Conservation (phyloP, 495 filamentous ascomycete species). For the Penicillium alfredii region DNA sequence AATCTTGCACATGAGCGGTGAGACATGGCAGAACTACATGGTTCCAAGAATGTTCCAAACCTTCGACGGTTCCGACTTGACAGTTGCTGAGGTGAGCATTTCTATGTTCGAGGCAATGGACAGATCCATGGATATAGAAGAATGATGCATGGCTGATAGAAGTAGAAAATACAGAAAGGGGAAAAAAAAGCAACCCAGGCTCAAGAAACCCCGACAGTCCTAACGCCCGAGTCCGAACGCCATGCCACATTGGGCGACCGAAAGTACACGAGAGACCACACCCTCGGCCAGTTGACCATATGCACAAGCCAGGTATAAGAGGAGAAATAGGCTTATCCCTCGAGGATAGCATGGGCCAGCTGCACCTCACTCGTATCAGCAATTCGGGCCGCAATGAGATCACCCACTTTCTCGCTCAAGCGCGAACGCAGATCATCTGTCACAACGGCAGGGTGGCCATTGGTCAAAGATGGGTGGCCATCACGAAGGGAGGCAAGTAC, state of each 20-base stretch:
- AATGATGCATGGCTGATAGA: no score
- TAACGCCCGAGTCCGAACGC: no score
- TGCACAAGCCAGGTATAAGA: constrained; percentile 4
- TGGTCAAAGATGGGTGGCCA: constrained; percentile 29
- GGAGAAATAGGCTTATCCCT: constrained; percentile 10
- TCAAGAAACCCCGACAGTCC: no score
- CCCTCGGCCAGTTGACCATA: not conserved
- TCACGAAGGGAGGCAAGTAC: constrained; percentile 48
- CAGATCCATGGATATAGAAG: no score
- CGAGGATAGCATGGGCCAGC: constrained; percentile 33
- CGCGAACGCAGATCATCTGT: constrained; percentile 48
- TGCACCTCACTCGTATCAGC: constrained; percentile 42
- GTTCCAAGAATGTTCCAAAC: no score
- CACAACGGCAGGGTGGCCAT: constrained; percentile 42
- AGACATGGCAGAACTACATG: constrained; percentile 14
- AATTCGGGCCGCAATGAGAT: constrained; percentile 48
- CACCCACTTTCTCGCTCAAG: constrained; percentile 55
- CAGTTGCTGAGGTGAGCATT: no score
- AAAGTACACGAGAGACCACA: not conserved
- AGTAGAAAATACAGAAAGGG: no score
- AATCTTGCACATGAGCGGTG: constrained; percentile 16
- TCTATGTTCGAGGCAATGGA: no score
- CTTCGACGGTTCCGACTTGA: no score
- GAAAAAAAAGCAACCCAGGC: no score
- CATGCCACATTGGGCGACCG: not conserved